A percentile compares a stretch with the other conserved stretches of the same genome.
Conservation (phyloP, 73 alveolate species). For the Paramecium bursaria region DNA sequence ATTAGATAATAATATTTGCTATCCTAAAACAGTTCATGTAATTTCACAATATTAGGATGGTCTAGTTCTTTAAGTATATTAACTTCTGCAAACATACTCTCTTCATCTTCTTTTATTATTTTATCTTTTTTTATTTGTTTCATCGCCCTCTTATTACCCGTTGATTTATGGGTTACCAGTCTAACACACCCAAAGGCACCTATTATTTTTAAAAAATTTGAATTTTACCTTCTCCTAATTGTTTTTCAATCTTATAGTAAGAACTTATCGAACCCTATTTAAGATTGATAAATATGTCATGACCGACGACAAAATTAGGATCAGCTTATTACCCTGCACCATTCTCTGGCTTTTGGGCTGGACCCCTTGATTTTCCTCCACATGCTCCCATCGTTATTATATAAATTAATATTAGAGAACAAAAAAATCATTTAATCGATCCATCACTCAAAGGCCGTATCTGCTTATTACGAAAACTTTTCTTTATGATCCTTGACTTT, state of each 20-base stretch:
- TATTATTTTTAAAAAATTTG: slow-evolving; percentile 5
- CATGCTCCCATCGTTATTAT: too few species aligned
- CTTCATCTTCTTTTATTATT: slow-evolving; percentile 71
- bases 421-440: too few species aligned
- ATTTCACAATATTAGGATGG: slow-evolving; percentile 68
- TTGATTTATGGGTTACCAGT: slow-evolving; percentile 54
- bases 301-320: too few species aligned
- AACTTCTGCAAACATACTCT: slow-evolving; percentile 70
- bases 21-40: slow-evolving; percentile 63
- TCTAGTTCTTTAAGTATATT: slow-evolving; percentile 55
- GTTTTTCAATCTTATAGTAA: slow-evolving; percentile 42
- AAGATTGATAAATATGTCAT: slow-evolving; percentile 12
- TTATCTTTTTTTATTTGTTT: slow-evolving; percentile 63
- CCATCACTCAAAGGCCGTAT: too few species aligned
- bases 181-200: slow-evolving; percentile 72
- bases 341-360: too few species aligned
- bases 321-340: too few species aligned
- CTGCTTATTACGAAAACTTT: too few species aligned
- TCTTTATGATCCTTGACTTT: too few species aligned
- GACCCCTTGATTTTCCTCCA: too few species aligned
- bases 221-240: slow-evolving; percentile 50
- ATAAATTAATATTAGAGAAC: too few species aligned
- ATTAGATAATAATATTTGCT: slow-evolving; percentile 59
- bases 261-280: slow-evolving; percentile 42
- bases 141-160: slow-evolving; percentile 67